Evolutionary conservation across 208 protist genomes (phyloP), one percentile per base, ranked within the genome.

Genomic region (Trichomonas vaginalis): DNA sequence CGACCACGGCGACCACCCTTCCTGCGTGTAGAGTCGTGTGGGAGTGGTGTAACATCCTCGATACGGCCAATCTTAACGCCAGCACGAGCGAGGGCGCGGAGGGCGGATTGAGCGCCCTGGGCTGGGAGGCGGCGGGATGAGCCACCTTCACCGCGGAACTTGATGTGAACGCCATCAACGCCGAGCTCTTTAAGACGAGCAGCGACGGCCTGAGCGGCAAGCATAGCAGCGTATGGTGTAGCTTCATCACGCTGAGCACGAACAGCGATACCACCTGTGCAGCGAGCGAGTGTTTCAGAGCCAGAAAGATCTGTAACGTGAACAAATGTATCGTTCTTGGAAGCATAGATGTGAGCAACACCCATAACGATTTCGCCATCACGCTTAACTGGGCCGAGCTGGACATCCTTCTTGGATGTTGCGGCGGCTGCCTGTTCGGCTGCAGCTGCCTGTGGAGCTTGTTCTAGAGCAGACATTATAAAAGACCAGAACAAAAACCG

Each of bases 321-420:
- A n/a, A 99, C 98, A 97, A 99, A 99, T 95, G 99, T 99, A 97
- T 99, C 99, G 97, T 99, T 99, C 98, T 99, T 99, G 88, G 99
- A 99, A 95, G 99, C 99, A 96, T 99, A 99, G 82, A 88, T 88
- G 40, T 88, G 82, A 32, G 82, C 82, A 88, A 88, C 82, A 88
- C 82, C 82, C 14, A 88, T 35, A 47, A 47, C 39, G 32, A 88
- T 42, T 88, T 88, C 82, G 82, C 40, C 40, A 21, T 88, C n/a
- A 32, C 3, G 17, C 82, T 88, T 88, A 10, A 14, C 8, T 88
- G 82, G 82, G 17, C 82, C 35, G 17, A 45, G n/a, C 17, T 88
- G 17, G 40, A n/a, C 40, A 45, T 88, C 82, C 37, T 88, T 47
- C 40, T 88, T 88, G 12, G 40, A 6, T 83, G 79, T 42, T 12